Conservation (phyloP, 2,329 filamentous ascomycete genomes). For the Xylaria sp. region DNA sequence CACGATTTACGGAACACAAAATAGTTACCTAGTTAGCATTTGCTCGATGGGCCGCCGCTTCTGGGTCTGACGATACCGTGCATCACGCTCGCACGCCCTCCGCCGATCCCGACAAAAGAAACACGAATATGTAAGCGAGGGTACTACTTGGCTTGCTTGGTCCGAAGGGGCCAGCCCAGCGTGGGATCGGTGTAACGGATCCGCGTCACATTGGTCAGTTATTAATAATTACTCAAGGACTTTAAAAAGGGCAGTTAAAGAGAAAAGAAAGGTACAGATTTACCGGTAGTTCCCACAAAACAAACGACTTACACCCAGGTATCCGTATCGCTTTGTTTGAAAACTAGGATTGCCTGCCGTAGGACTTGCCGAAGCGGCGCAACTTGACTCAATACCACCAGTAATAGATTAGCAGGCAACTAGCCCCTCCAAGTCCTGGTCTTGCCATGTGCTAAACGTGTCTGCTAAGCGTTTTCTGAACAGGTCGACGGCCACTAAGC, state of each 20-base stretch:
- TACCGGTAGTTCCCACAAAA: neutral
- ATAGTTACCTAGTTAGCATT: neutral
- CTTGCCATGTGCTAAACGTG: neutral
- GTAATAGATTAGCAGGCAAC: neutral
- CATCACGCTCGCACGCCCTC: neutral
- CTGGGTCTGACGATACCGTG: neutral
- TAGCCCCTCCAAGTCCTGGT: neutral
- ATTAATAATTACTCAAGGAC: neutral
- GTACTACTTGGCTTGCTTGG: too few species aligned
- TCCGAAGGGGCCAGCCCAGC: neutral
- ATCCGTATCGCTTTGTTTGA: too few species aligned
- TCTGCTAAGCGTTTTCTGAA: neutral
- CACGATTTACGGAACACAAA: neutral
- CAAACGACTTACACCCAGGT: neutral
- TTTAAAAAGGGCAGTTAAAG: neutral
- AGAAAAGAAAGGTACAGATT: too few species aligned
- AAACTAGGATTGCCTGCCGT: too few species aligned
- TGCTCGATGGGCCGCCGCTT: neutral
- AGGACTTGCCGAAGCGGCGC: neutral
- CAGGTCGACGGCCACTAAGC: neutral
- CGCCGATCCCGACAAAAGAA: conserved; percentile 4
- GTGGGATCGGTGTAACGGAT: neutral
- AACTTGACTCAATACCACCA: neutral
- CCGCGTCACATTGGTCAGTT: neutral
- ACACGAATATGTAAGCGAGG: neutral